Evolutionary conservation across 116 monocot species (phyloP).

Genomic region (Iris pallida): DNA sequence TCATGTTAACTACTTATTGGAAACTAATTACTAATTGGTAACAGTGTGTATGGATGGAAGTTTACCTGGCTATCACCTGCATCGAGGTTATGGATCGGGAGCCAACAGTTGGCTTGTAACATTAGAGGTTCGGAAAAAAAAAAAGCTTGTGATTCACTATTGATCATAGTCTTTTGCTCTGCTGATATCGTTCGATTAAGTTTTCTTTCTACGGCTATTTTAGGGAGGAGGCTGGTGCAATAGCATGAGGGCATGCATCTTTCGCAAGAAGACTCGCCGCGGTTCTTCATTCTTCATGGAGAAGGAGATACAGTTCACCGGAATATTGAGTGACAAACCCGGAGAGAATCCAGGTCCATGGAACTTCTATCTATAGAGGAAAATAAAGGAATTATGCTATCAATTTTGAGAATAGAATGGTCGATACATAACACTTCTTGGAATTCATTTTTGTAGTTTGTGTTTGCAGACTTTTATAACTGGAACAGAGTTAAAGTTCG

Average conservation of each 20-base stretch:
- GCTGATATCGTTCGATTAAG: background rate
- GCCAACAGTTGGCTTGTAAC: constrained; percentile 43
- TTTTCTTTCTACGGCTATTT: background rate
- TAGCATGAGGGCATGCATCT: constrained; percentile 30
- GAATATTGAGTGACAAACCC: constrained; percentile 55
- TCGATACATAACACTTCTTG: background rate
- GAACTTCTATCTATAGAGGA: background rate
- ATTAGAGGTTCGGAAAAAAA: constrained; percentile 29
- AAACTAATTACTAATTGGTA: background rate
- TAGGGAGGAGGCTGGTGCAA: constrained; percentile 87
- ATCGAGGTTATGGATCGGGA: constrained; percentile 44
- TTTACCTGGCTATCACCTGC: constrained; percentile 42
- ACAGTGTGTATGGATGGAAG: constrained; percentile 63
- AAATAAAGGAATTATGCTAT: background rate
- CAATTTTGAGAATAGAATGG: no score
- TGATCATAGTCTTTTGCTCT: background rate
- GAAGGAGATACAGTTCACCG: constrained; percentile 45
- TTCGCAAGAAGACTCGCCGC: constrained; percentile 45
- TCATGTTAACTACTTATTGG: background rate
- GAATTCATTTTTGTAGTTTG: constrained; percentile 1
- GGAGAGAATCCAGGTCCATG: constrained; percentile 59
- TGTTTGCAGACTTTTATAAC: constrained; percentile 48
- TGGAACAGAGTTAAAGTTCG: constrained; percentile 68
- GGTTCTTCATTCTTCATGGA: constrained; percentile 69
- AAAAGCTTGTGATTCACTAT: background rate